These are phyloP conservation scores for Babesia divergens DNA, from an alignment of 169 alveolate species.

Conservation along the genomic window DNA sequence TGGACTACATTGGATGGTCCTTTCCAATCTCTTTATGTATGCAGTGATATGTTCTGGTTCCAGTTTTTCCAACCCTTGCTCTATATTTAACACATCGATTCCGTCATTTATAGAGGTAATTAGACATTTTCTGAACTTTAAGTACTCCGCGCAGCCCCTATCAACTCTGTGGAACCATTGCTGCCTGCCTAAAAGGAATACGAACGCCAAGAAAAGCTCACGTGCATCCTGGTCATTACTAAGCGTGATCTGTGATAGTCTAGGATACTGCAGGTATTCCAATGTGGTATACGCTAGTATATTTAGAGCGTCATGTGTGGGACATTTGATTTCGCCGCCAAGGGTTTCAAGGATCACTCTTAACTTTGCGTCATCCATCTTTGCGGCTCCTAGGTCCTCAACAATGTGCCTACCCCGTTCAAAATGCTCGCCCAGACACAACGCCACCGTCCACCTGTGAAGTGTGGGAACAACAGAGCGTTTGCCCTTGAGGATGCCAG, in stretches of 20 bases:
- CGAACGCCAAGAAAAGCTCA: slow-evolving; percentile 36
- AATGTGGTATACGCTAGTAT: slow-evolving; percentile 15
- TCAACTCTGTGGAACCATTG: slow-evolving; percentile 20
- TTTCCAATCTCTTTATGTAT: not conserved
- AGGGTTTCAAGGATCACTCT: slow-evolving; percentile 9
- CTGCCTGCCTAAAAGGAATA: not conserved
- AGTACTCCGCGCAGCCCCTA: slow-evolving; percentile 4
- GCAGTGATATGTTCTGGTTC: not conserved
- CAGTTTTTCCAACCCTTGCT: not conserved
- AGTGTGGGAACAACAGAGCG: not conserved
- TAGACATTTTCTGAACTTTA: slow-evolving; percentile 5
- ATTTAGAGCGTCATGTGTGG: slow-evolving; percentile 25
- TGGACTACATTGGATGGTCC: not conserved
- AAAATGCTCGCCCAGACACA: not conserved
- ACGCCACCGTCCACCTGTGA: slow-evolving; percentile 10
- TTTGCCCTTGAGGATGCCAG: slow-evolving; percentile 5
- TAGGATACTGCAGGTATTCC: slow-evolving; percentile 19
- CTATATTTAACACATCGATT: not conserved
- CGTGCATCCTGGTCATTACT: slow-evolving; percentile 3
- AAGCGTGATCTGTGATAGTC: slow-evolving; percentile 7
- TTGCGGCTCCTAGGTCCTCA: not conserved
- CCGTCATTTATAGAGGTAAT: not conserved
- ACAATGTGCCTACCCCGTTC: not conserved
- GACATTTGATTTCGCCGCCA: slow-evolving; percentile 9
- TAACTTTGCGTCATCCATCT: not conserved